Percentiles rank a stretch among this genome's conserved stretches.
Evolutionary conservation across 2,329 filamentous ascomycete species (phyloP).

Genomic region (Botrytis galanthina): DNA sequence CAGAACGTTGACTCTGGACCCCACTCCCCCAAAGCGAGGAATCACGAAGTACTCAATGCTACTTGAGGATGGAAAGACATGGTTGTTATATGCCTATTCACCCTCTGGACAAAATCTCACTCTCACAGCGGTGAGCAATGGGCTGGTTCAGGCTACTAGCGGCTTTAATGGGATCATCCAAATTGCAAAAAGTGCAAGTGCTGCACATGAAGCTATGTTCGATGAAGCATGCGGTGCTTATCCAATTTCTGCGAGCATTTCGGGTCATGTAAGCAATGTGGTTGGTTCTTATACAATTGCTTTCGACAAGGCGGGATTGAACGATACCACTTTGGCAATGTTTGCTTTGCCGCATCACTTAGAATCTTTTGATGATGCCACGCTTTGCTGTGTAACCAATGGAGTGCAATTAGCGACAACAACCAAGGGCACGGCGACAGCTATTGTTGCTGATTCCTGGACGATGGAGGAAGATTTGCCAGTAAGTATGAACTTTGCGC

Average conservation of each 20-base stretch:
- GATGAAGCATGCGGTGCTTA: conserved; percentile 77
- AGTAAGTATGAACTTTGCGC: conserved; percentile 70
- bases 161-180: conserved; percentile 79
- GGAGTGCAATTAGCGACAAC: conserved; percentile 61
- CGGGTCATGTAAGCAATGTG: conserved; percentile 57
- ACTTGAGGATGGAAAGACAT: conserved; percentile 69
- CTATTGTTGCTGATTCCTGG: conserved; percentile 71
- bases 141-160: conserved; percentile 60
- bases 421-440: conserved; percentile 78
- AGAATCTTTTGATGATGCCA: conserved; percentile 63
- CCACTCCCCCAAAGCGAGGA: conserved; percentile 56
- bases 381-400: background rate
- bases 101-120: conserved; percentile 59
- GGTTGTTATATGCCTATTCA: conserved; percentile 76
- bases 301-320: conserved; percentile 69
- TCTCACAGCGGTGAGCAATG: conserved; percentile 66
- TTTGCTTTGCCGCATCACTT: conserved; percentile 87
- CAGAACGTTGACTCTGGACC: conserved; percentile 58
- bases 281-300: conserved; percentile 70
- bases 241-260: conserved; percentile 60
- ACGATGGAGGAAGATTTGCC: conserved; percentile 77
- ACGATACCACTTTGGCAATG: conserved; percentile 66
- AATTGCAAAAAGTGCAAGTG: conserved; percentile 60
- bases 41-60: conserved; percentile 74
- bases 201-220: conserved; percentile 63